phyloP scores from a whole-genome alignment of 2,329 filamentous ascomycete genomes.

The Trichoderma atrobrunneum region DNA sequence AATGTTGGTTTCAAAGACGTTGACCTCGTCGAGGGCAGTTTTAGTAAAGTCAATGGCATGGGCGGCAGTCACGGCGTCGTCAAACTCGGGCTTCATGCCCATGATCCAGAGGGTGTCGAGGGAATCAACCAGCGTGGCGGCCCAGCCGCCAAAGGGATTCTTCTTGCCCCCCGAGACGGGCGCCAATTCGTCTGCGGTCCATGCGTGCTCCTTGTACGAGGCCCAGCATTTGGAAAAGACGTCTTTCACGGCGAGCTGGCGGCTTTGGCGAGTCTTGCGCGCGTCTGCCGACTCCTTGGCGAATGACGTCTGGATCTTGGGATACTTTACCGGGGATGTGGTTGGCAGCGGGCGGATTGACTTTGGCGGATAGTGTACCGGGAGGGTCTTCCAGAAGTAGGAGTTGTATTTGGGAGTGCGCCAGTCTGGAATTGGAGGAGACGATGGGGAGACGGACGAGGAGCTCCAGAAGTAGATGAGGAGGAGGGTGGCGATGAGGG shows the following conservation, averaged over 20 bases:
- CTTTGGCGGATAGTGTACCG: constrained; percentile 29
- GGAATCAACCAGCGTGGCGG: constrained; percentile 57
- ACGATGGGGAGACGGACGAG: background rate
- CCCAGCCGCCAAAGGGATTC: constrained; percentile 53
- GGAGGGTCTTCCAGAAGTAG: constrained; percentile 31
- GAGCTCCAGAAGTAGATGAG: constrained; percentile 15
- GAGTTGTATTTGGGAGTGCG: constrained; percentile 26
- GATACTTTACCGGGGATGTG: constrained; percentile 28
- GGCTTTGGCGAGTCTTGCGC: constrained; percentile 21
- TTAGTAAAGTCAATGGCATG: constrained; percentile 50
- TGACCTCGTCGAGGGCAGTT: constrained; percentile 43
- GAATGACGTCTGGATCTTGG: constrained; percentile 35
- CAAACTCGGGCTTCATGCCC: constrained; percentile 56
- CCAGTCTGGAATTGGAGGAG: constrained; percentile 14
- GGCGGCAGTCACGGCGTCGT: constrained; percentile 49
- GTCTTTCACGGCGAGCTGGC: constrained; percentile 40
- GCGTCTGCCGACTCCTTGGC: constrained; percentile 23
- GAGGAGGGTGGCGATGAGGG: background rate
- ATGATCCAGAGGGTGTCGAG: constrained; percentile 63
- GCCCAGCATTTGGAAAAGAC: constrained; percentile 47
- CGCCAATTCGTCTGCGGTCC: constrained; percentile 51
- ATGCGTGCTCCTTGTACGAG: constrained; percentile 51
- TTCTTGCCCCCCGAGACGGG: constrained; percentile 47
- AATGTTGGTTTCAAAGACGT: constrained; percentile 54
- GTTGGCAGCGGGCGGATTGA: constrained; percentile 34